phyloP scores from a whole-genome alignment of 176 grass and related monocot genomes.

The Saccharum spontaneum region DNA sequence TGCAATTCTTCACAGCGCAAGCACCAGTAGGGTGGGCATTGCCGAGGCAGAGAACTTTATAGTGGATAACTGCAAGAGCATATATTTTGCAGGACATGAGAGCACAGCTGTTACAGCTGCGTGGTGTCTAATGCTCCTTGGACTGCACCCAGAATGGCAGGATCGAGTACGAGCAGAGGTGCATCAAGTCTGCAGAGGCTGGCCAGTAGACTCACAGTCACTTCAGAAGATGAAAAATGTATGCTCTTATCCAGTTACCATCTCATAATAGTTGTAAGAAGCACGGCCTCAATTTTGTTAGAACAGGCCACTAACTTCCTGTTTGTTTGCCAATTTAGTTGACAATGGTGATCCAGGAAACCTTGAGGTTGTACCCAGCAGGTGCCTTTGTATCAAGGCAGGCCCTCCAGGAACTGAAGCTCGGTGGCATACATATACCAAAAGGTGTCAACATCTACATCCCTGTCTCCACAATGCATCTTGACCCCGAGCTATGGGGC shows the following conservation, averaged over 20 bases:
- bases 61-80: constrained; percentile 98
- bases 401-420: constrained; percentile 65
- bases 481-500: constrained; percentile 81
- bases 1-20: constrained; percentile 72
- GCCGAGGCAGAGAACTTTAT: constrained; percentile 68
- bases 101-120: constrained; percentile 83
- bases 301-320: constrained; percentile 8
- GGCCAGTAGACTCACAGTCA: constrained; percentile 45
- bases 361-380: constrained; percentile 80
- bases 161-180: constrained; percentile 62
- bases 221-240: constrained; percentile 95
- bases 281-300: background rate
- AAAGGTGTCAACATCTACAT: constrained; percentile 91
- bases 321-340: constrained; percentile 48
- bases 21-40: constrained; percentile 38
- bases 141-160: constrained; percentile 89
- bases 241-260: background rate
- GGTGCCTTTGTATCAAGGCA: constrained; percentile 87
- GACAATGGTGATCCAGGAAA: constrained; percentile 94
- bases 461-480: constrained; percentile 83
- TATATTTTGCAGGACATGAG: constrained; percentile 96
- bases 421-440: constrained; percentile 67
- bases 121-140: constrained; percentile 93
- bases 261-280: background rate
- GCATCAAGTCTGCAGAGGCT: constrained; percentile 41